phyloP scores from a whole-genome alignment of 2,329 filamentous ascomycete species.

The Fusarium burgessii region DNA sequence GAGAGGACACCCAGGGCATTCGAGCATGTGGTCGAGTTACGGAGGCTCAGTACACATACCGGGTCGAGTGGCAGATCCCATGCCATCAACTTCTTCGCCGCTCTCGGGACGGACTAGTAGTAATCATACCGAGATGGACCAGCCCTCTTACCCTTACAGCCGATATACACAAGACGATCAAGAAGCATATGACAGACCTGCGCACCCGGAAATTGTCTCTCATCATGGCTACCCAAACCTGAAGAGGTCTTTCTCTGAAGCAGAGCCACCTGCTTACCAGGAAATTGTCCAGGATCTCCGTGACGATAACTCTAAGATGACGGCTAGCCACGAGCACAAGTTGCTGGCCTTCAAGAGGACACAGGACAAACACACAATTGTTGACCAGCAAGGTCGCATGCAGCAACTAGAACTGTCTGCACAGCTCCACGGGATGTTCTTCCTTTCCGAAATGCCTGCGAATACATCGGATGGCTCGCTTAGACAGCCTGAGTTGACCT shows the following conservation, averaged over 20 bases:
- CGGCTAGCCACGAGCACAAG: conserved; percentile 71
- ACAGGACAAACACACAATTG: conserved; percentile 70
- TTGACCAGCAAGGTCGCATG: conserved; percentile 69
- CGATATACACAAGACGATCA: conserved; percentile 67
- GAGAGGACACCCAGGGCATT: conserved; percentile 69
- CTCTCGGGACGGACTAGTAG: conserved; percentile 64
- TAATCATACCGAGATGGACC: conserved; percentile 63
- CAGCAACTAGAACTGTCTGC: conserved; percentile 74
- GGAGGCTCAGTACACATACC: conserved; percentile 66
- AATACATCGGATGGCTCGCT: conserved; percentile 67
- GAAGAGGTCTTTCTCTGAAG: conserved; percentile 69
- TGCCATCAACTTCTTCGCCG: conserved; percentile 61
- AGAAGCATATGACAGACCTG: conserved; percentile 66
- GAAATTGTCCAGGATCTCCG: conserved; percentile 72
- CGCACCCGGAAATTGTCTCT: conserved; percentile 60
- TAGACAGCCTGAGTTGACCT: conserved; percentile 86
- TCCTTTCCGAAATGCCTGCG: conserved; percentile 82
- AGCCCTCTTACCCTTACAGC: conserved; percentile 63
- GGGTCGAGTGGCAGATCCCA: conserved; percentile 62
- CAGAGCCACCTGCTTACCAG: conserved; percentile 67
- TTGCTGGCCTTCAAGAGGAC: conserved; percentile 68
- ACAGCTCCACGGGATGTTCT: conserved; percentile 90
- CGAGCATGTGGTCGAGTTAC: conserved; percentile 70
- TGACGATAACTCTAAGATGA: conserved; percentile 68
- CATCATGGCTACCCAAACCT: conserved; percentile 67